Evolutionary conservation across 257 asterid genomes (phyloP).

Genomic region (Oldenlandia corymbosa): DNA sequence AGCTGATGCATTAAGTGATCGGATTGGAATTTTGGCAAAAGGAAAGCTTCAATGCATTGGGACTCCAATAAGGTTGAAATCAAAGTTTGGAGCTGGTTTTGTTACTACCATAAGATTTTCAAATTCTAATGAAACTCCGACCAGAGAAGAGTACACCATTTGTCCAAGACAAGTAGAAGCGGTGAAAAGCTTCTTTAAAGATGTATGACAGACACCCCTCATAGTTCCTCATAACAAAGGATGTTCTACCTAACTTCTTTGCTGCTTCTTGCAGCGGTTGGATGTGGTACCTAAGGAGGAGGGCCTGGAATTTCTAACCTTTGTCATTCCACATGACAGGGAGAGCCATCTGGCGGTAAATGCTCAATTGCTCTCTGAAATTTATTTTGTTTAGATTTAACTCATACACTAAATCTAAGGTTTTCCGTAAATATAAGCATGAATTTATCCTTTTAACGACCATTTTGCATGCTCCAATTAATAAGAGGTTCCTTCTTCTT

Average conservation of each 20-base stretch:
- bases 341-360: conserved; percentile 52
- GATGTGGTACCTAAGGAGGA: conserved; percentile 79
- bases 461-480: too few relatives aligned
- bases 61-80: conserved; percentile 87
- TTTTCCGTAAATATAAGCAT: too few relatives aligned
- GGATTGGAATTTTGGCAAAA: conserved; percentile 95
- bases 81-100: conserved; percentile 86
- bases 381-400: neutral
- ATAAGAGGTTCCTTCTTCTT: too few relatives aligned
- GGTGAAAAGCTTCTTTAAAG: conserved; percentile 67
- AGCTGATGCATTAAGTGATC: conserved; percentile 86
- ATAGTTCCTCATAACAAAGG: neutral
- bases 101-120: conserved; percentile 73
- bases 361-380: neutral
- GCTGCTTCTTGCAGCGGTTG: conserved; percentile 41
- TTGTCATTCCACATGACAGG: conserved; percentile 77
- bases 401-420: conserved; percentile 44
- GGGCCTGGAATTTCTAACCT: conserved; percentile 70
- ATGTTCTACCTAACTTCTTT: neutral
- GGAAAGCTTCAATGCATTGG: conserved; percentile 97
- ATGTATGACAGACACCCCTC: conserved; percentile 40
- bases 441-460: too few relatives aligned
- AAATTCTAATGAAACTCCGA: conserved; percentile 41
- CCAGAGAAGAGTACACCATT: conserved; percentile 30
- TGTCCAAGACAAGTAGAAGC: conserved; percentile 44